Evolutionary conservation across 1,284 basidiomycete species (phyloP), one percentile per base, ranked within the genome.

Genomic region (Cutaneotrichosporon sp.): DNA sequence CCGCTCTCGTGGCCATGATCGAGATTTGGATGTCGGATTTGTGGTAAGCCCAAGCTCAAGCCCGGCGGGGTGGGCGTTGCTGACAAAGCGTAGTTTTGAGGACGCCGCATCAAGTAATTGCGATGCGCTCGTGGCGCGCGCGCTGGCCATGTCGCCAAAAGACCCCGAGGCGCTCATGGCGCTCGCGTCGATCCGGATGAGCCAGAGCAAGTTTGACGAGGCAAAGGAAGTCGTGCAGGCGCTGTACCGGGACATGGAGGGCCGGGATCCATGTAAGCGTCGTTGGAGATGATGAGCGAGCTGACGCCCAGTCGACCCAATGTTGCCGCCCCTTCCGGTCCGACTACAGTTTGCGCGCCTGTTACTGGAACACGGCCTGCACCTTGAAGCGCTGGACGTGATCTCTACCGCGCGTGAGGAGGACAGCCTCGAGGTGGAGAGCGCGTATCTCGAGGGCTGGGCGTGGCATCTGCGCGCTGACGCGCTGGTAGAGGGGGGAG

Each of bases 1-100:
- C 86, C n/a, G 89, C 90, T 1, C 77, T 94, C 22, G 83, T 94
- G 18, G 88, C 87, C 15, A 93, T 94, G 82, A 88, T 94, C 15
- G 92, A 96, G 73, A 86, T 96, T 26, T 97, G 91, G 87, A 91
- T 97, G 86, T 89, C 92, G 61, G 90, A 94, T 77, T 77, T 97
- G 43, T 96, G 92, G 92, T 88, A 65, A 54, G 83, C 77, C 2
- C 13, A n/a, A n/a, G n/a, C n/a, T n/a, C n/a, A n/a, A n/a, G n/a
- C n/a, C n/a, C 18, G 13, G 15, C n/a, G n/a, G 8, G 8, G 39
- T 18, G 15, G 43, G 2, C 22, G 36, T 33, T 8, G 10, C 43
- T 49, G 20, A 48, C 50, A n/a, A n/a, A n/a, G 35, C 4, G 53
- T 30, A 93, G 90, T 70, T 85, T 89, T 63, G 88, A 90, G 65